A percentile compares a stretch with the other conserved stretches of the same genome.
These are phyloP conservation scores for Castanea sativa DNA, from an alignment of 306 rosid genomes.

Conservation along the genomic window DNA sequence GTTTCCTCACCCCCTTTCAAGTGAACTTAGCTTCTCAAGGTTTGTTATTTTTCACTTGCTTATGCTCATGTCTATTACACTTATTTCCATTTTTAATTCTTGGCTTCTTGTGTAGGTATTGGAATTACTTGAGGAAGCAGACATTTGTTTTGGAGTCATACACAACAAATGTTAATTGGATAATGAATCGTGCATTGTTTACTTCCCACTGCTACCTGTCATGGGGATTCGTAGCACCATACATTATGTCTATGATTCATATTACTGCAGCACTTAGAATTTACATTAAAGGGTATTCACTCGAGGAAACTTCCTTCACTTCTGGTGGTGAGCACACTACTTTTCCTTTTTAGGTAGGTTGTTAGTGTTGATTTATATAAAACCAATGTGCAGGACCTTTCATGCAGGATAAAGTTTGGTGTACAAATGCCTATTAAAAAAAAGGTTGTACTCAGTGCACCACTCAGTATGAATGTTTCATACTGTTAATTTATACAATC, in stretches of 20 bases:
- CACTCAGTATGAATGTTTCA: background rate
- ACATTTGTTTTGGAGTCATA: slow-evolving; percentile 98
- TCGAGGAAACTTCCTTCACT: slow-evolving; percentile 52
- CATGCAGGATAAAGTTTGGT: slow-evolving; percentile 9
- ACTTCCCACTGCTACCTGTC: slow-evolving; percentile 80
- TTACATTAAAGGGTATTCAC: slow-evolving; percentile 49
- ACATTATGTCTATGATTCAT: slow-evolving; percentile 66
- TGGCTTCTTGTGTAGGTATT: slow-evolving; percentile 59
- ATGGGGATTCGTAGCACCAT: slow-evolving; percentile 94
- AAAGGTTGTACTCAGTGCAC: too few relatives aligned
- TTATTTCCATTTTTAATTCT: slow-evolving; percentile 21
- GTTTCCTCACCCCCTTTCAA: slow-evolving; percentile 98
- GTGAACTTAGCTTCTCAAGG: slow-evolving; percentile 93
- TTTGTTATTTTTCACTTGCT: slow-evolving; percentile 36
- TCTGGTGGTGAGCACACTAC: slow-evolving; percentile 67
- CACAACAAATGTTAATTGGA: slow-evolving; percentile 65
- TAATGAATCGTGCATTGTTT: slow-evolving; percentile 94
- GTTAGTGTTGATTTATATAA: slow-evolving; percentile 29
- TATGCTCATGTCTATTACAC: background rate
- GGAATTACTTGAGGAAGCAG: slow-evolving; percentile 99
- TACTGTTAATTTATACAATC: slow-evolving; percentile 2
- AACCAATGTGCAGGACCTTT: slow-evolving; percentile 9
- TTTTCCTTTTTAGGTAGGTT: slow-evolving; percentile 42
- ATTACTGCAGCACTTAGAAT: slow-evolving; percentile 62
- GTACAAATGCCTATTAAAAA: too few relatives aligned